Evolutionary conservation across 768 basidiomycete genomes (phyloP), one percentile per base, ranked within the genome.

Genomic region (Termitomyces eurrhizus): DNA sequence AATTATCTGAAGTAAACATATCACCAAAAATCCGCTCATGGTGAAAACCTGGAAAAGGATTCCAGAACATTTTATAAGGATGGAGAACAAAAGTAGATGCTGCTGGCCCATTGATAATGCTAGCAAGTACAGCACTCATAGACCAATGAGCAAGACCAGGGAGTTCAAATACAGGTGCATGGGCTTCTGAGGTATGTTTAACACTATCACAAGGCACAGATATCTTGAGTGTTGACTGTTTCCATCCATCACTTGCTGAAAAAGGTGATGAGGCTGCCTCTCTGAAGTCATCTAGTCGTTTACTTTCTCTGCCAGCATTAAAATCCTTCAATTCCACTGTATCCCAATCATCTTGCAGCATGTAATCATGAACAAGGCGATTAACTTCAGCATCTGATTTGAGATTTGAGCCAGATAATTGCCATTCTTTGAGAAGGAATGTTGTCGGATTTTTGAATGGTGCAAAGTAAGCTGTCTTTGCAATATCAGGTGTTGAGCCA

Each of bases 61-160:
- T 55, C 65, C 65, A 68, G 44, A 55, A 64, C 5, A 24, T 26
- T 33, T 65, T 21, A 52, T 67, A 71, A 0, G 69, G 69, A 2
- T 57, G 36, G 1, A 56, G 32, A 50, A 67, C 64, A 46, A 63
- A 64, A 0, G 50, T 36, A 21, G 61, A 44, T 4, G 67, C 61
- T 0, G 58, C 48, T 3, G 65, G 52, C 3, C 58, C 48, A 21
- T 68, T 35, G 33, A 70, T 65, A 2, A 65, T 62, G 8, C 62
- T 53, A 7, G 61, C 56, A 26, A 75, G 62, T 11, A 74, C 64
- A 7, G 69, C 69, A 6, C 61, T 33, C 3, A 75, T 62, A 0
- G 52, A 56, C 0, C 73, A 69, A 39, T 73, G 66, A 46, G 64
- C 63, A 1, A 78, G 44, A 18, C 69, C 70, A 0, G 52, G 33